A percentile compares a stretch with the other conserved stretches of the same genome.
Conservation (phyloP, 2,329 filamentous ascomycete genomes). For the Pseudogymnoascus verrucosus region DNA sequence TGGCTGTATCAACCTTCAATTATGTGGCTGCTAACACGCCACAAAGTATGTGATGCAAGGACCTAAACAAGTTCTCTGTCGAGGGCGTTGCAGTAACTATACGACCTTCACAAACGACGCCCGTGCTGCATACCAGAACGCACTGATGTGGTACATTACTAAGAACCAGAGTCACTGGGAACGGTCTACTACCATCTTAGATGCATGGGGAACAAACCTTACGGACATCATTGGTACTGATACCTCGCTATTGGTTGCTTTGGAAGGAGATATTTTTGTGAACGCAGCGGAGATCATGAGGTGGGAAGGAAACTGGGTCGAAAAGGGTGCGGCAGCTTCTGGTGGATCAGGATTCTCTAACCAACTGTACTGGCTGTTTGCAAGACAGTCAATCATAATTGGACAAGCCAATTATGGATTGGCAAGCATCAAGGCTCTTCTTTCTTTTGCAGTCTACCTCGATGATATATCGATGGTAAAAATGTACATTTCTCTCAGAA, state of each 20-base stretch:
- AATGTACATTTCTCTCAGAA: neutral
- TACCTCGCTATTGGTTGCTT: conserved; percentile 30
- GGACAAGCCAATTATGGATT: conserved; percentile 38
- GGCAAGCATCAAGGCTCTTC: conserved; percentile 32
- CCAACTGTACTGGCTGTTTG: conserved; percentile 36
- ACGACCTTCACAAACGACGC: conserved; percentile 30
- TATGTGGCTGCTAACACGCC: neutral
- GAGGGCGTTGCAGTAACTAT: conserved; percentile 31
- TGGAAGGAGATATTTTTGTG: conserved; percentile 34
- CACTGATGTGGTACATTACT: conserved; percentile 37
- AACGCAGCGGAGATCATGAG: conserved; percentile 39
- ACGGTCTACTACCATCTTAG: conserved; percentile 29
- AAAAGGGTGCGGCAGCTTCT: conserved; percentile 28
- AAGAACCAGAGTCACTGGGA: conserved; percentile 30
- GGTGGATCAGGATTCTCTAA: conserved; percentile 32
- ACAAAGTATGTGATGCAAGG: conserved; percentile 26
- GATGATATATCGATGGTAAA: conserved; percentile 31
- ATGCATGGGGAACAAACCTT: conserved; percentile 30
- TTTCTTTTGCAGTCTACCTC: conserved; percentile 34
- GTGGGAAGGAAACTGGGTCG: conserved; percentile 35
- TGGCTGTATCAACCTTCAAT: neutral
- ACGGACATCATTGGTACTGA: conserved; percentile 30
- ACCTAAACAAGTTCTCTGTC: conserved; percentile 26
- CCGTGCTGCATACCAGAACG: conserved; percentile 34
- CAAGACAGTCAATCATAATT: conserved; percentile 30